Evolutionary conservation across 2,329 filamentous ascomycete genomes (phyloP).

Genomic region (Calonectria crousiana): DNA sequence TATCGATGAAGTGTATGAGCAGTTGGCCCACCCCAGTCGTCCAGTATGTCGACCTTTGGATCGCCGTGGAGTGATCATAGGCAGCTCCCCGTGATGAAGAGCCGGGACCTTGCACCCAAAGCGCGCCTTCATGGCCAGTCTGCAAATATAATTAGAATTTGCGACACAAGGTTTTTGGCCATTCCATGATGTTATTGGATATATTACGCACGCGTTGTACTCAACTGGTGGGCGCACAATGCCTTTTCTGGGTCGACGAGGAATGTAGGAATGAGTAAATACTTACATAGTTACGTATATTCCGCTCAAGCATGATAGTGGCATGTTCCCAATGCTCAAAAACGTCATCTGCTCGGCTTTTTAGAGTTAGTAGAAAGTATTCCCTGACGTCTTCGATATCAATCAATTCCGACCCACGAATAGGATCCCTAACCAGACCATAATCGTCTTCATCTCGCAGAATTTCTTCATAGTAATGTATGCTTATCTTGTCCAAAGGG

Average conservation of each 20-base stretch:
- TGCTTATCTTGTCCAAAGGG: background rate
- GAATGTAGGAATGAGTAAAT: background rate
- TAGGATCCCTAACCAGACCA: background rate
- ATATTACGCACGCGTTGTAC: background rate
- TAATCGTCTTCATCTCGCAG: background rate
- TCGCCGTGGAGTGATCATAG: background rate
- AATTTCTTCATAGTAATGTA: background rate
- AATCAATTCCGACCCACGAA: background rate
- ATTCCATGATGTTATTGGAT: background rate
- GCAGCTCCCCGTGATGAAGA: background rate
- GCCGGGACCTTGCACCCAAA: background rate
- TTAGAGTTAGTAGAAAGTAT: slow-evolving; percentile 1
- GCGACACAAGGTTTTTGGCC: too few relatives aligned
- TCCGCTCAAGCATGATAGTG: background rate
- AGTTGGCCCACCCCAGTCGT: background rate
- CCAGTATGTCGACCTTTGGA: background rate
- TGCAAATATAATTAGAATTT: background rate
- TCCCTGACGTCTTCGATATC: background rate
- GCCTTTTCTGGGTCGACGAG: background rate
- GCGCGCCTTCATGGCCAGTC: background rate
- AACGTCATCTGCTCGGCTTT: background rate
- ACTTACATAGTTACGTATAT: background rate
- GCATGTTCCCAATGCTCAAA: background rate
- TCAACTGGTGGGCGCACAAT: background rate
- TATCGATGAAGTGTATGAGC: background rate